Evolutionary conservation across 1,139 yeast genomes (phyloP).

Genomic region (Lodderomyces metapsilosis): DNA sequence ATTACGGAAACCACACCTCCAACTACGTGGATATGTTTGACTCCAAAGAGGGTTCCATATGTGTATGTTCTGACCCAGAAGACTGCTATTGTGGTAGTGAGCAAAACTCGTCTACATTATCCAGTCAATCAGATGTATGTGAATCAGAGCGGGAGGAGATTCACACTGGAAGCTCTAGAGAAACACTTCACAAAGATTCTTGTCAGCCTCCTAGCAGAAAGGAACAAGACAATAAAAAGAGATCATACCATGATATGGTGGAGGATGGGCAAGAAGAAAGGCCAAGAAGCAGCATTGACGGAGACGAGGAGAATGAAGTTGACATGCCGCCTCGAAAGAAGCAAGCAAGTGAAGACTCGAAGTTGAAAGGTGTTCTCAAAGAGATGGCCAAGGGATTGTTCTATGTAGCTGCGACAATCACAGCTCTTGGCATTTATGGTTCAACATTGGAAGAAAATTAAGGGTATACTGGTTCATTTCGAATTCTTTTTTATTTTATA

Average conservation of each 20-base stretch:
- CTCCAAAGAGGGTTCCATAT: too few species aligned
- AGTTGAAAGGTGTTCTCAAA: constrained; percentile 23
- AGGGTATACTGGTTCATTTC: background rate
- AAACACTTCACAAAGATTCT: too few species aligned
- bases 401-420: constrained; percentile 34
- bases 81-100: background rate
- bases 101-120: too few species aligned
- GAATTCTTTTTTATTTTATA: background rate
- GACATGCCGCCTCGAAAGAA: constrained; percentile 14
- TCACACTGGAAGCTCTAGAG: too few species aligned
- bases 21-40: too few species aligned
- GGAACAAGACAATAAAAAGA: background rate
- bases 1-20: too few species aligned
- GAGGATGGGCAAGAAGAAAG: constrained; percentile 1
- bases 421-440: constrained; percentile 43
- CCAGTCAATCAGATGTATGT: too few species aligned
- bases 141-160: too few species aligned
- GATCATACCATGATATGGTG: background rate
- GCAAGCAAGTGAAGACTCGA: constrained; percentile 6
- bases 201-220: too few species aligned
- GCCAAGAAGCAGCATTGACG: background rate
- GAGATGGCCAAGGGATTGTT: constrained; percentile 36
- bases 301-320: background rate
- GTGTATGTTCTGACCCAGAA: constrained; percentile 1
- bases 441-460: constrained; percentile 1